A percentile compares a stretch with the other conserved stretches of the same genome.
Conservation (phyloP, 2,329 filamentous ascomycete species). For the Fusarium palustre region DNA sequence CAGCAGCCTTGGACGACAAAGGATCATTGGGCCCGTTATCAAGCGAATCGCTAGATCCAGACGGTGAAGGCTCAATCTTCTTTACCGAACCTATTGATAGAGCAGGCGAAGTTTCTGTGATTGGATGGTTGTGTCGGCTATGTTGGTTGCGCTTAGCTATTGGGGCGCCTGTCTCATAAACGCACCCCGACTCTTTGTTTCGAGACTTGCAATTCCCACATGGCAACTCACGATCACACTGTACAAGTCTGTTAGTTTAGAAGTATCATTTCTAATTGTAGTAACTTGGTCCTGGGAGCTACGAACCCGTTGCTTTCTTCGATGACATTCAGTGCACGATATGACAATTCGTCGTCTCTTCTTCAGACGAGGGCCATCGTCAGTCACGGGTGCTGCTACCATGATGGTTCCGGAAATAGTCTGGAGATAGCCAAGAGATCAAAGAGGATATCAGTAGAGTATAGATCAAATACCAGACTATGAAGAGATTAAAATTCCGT, state of each 20-base stretch:
- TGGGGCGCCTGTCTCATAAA: slow-evolving; percentile 66
- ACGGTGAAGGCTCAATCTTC: not conserved
- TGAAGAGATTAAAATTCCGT: not conserved
- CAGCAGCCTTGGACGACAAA: slow-evolving; percentile 58
- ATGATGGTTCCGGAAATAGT: slow-evolving; percentile 13
- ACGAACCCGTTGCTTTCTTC: slow-evolving; percentile 70
- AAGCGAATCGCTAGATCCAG: not conserved
- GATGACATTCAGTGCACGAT: slow-evolving; percentile 73
- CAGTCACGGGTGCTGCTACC: slow-evolving; percentile 2
- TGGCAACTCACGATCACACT: slow-evolving; percentile 70
- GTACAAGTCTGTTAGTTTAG: slow-evolving; percentile 9
- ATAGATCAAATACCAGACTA: not conserved
- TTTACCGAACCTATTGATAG: not conserved
- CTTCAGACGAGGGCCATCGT: slow-evolving; percentile 45
- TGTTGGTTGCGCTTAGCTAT: slow-evolving; percentile 50
- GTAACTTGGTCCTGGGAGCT: too few species aligned
- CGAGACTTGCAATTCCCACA: slow-evolving; percentile 70
- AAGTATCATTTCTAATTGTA: not conserved
- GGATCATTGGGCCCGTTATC: slow-evolving; percentile 43
- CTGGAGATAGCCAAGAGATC: not conserved
- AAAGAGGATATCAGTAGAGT: not conserved
- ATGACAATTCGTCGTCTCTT: slow-evolving; percentile 71
- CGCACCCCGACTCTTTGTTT: slow-evolving; percentile 66
- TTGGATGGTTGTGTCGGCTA: slow-evolving; percentile 4
- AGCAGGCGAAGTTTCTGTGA: not conserved